Percentiles rank a stretch among this genome's conserved stretches.
Conservation (phyloP, 1,284 basidiomycete species). For the Leccinum glutinopallens region DNA sequence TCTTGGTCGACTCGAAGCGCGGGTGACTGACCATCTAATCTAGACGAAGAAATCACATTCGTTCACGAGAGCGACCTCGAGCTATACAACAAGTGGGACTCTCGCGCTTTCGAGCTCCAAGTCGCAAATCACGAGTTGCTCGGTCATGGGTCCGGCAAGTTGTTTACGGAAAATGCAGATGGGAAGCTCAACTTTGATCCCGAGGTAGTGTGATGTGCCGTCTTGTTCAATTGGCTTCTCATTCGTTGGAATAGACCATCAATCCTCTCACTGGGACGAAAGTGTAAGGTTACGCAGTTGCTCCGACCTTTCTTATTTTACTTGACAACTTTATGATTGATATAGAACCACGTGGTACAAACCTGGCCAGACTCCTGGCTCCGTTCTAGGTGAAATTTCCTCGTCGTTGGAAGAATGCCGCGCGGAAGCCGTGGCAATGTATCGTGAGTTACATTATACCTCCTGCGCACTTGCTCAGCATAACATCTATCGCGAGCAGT, state of each 20-base stretch:
- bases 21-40: not conserved
- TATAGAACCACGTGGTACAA: slow-evolving; percentile 79
- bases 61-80: slow-evolving; percentile 73
- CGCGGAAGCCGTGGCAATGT: slow-evolving; percentile 80
- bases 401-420: slow-evolving; percentile 89
- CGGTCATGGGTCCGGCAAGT: slow-evolving; percentile 79
- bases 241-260: slow-evolving; percentile 51
- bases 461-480: not conserved
- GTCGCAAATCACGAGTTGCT: slow-evolving; percentile 86
- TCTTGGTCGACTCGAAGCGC: not conserved
- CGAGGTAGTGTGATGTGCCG: slow-evolving; percentile 42
- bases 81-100: slow-evolving; percentile 77
- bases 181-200: slow-evolving; percentile 81
- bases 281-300: slow-evolving; percentile 48
- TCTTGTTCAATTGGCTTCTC: not conserved
- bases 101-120: slow-evolving; percentile 77
- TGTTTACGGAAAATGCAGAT: slow-evolving; percentile 74
- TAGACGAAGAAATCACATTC: slow-evolving; percentile 79
- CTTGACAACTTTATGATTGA: not conserved
- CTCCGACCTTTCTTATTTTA: not conserved
- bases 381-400: slow-evolving; percentile 80
- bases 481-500: slow-evolving; percentile 45
- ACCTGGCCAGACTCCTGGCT: slow-evolving; percentile 76
- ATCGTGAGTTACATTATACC: slow-evolving; percentile 48
- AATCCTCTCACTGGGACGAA: slow-evolving; percentile 84